phyloP scores from a whole-genome alignment of 1,284 basidiomycete genomes.

The Filobasidium uniguttulatum region DNA sequence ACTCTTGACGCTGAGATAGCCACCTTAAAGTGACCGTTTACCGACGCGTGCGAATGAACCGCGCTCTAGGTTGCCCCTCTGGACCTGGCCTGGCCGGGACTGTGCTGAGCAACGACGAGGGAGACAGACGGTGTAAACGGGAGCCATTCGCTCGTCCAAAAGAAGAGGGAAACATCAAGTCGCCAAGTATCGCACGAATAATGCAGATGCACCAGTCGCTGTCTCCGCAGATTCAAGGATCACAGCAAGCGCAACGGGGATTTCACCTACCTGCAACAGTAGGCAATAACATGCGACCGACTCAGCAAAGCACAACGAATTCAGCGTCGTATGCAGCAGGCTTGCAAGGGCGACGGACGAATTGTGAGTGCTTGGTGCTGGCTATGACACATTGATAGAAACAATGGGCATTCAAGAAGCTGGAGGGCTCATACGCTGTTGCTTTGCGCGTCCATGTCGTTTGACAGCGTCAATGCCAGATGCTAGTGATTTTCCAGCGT shows the following conservation, averaged over 20 bases:
- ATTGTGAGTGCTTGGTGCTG: background rate
- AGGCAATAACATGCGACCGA: background rate
- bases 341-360: background rate
- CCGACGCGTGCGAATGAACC: too few species aligned
- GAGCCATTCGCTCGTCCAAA: too few species aligned
- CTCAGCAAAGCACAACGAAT: background rate
- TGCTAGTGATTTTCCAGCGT: conserved; percentile 32
- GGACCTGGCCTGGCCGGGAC: too few species aligned
- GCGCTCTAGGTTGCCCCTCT: too few species aligned
- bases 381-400: background rate
- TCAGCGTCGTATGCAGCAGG: conserved; percentile 1
- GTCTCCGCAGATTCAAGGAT: too few species aligned
- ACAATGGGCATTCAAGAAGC: background rate
- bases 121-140: too few species aligned
- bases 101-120: too few species aligned
- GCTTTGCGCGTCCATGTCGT: background rate
- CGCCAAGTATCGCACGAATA: background rate
- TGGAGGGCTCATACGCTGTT: background rate
- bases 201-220: conserved; percentile 2
- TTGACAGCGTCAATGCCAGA: conserved; percentile 16
- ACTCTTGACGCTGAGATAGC: too few species aligned
- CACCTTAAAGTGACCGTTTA: too few species aligned
- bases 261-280: background rate
- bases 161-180: too few species aligned
- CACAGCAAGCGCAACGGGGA: background rate